Conservation (phyloP, 2,329 filamentous ascomycete species). For the Epichloe gansuensis region DNA sequence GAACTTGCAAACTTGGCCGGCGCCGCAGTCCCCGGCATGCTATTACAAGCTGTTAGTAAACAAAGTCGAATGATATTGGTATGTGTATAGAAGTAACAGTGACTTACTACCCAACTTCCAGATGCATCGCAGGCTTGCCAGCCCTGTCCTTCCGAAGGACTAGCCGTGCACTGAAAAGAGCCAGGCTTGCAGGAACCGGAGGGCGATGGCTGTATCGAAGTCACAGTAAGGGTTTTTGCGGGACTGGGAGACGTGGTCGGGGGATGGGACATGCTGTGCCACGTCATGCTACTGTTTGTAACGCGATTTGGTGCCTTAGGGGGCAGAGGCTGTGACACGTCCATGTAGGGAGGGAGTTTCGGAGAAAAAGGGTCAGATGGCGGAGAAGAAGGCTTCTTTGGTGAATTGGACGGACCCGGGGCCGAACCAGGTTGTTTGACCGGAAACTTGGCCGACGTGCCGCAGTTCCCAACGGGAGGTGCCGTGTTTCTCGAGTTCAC, state of each 20-base stretch:
- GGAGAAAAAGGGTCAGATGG: background rate
- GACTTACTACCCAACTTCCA: conserved; percentile 1
- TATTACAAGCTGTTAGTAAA: background rate
- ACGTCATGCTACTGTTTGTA: background rate
- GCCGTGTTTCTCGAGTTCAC: background rate
- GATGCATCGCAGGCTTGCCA: conserved; percentile 3
- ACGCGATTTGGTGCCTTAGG: background rate
- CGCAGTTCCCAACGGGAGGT: background rate
- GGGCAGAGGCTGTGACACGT: background rate
- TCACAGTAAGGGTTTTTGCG: background rate
- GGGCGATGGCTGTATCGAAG: background rate
- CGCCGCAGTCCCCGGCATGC: background rate
- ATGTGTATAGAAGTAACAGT: background rate
- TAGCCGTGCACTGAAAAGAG: background rate
- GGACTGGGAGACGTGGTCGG: background rate
- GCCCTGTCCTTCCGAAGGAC: background rate
- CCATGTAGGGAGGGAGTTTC: background rate
- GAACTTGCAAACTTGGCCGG: conserved; percentile 1
- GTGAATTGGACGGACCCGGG: background rate
- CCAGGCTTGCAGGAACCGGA: conserved; percentile 1
- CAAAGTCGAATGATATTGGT: background rate
- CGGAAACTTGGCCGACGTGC: background rate
- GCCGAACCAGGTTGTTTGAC: background rate
- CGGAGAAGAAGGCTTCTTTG: background rate
- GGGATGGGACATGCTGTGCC: background rate